Conservation (phyloP, 108 stramenopile species). For the Cyclotella cryptica region DNA sequence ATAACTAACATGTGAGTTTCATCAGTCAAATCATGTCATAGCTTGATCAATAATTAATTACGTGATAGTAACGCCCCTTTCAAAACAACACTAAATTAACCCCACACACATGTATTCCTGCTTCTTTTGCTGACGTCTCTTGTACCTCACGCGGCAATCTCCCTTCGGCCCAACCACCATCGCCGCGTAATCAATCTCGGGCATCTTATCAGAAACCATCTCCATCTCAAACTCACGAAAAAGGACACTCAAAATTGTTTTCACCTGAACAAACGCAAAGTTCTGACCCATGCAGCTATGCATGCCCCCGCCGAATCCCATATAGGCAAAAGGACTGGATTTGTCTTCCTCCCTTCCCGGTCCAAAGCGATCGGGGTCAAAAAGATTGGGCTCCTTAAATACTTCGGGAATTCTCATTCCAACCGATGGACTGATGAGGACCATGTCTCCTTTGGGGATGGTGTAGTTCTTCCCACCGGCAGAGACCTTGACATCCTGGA, state of each 20-base stretch:
- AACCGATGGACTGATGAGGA: slow-evolving; percentile 92
- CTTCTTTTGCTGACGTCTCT: slow-evolving; percentile 23
- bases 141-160: slow-evolving; percentile 87
- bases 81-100: neutral
- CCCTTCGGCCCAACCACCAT: slow-evolving; percentile 99
- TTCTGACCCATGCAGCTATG: slow-evolving; percentile 99
- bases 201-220: slow-evolving; percentile 80
- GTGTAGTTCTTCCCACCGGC: slow-evolving; percentile 75
- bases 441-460: slow-evolving; percentile 94
- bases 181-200: slow-evolving; percentile 93
- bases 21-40: no score
- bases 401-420: slow-evolving; percentile 91
- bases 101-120: neutral
- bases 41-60: no score
- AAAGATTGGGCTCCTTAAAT: slow-evolving; percentile 90
- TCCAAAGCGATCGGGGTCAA: slow-evolving; percentile 98
- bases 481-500: slow-evolving; percentile 83
- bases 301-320: slow-evolving; percentile 99
- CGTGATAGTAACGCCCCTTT: no score
- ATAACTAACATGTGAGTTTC: no score
- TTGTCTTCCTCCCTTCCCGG: slow-evolving; percentile 96
- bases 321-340: slow-evolving; percentile 90
- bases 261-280: slow-evolving; percentile 98
- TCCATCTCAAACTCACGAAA: slow-evolving; percentile 94
- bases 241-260: slow-evolving; percentile 96